Conservation (phyloP, 192 early-diverging fungal species). For the Geranomyces michiganensis region DNA sequence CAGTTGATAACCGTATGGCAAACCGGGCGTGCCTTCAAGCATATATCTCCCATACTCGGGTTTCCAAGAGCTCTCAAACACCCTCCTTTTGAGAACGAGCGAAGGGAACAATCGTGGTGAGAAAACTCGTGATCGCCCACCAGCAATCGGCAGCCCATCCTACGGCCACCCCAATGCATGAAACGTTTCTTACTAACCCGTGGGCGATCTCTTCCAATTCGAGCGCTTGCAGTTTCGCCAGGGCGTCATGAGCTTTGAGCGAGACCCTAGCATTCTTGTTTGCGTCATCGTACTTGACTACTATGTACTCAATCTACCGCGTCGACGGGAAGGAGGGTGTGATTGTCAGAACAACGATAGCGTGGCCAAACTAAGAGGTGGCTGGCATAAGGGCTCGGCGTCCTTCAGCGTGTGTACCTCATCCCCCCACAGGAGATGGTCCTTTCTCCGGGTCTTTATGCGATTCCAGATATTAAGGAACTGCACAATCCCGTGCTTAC, state of each 20-base stretch:
- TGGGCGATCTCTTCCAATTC: constrained; percentile 64
- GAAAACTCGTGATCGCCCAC: not conserved
- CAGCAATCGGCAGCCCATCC: not conserved
- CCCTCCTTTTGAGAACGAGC: constrained; percentile 32
- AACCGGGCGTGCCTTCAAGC: constrained; percentile 93
- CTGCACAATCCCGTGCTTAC: constrained; percentile 89
- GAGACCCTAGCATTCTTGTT: constrained; percentile 72
- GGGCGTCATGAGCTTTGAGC: constrained; percentile 79
- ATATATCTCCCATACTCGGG: constrained; percentile 98
- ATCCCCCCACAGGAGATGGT: constrained; percentile 92
- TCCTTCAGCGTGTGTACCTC: constrained; percentile 65
- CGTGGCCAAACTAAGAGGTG: too few relatives aligned
- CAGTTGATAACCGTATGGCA: constrained; percentile 84
- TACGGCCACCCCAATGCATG: not conserved
- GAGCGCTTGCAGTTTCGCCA: constrained; percentile 68
- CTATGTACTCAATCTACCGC: constrained; percentile 89
- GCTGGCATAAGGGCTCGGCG: too few relatives aligned
- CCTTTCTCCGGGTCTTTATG: constrained; percentile 78
- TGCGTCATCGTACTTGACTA: constrained; percentile 78
- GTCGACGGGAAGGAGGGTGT: not conserved
- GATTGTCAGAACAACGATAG: too few relatives aligned
- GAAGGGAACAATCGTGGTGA: not conserved
- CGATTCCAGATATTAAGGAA: constrained; percentile 85
- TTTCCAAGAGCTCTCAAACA: constrained; percentile 81
- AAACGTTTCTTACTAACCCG: constrained; percentile 43